These are phyloP conservation scores for Poteriospumella lacustris DNA, from an alignment of 108 stramenopile genomes.

Conservation along the genomic window DNA sequence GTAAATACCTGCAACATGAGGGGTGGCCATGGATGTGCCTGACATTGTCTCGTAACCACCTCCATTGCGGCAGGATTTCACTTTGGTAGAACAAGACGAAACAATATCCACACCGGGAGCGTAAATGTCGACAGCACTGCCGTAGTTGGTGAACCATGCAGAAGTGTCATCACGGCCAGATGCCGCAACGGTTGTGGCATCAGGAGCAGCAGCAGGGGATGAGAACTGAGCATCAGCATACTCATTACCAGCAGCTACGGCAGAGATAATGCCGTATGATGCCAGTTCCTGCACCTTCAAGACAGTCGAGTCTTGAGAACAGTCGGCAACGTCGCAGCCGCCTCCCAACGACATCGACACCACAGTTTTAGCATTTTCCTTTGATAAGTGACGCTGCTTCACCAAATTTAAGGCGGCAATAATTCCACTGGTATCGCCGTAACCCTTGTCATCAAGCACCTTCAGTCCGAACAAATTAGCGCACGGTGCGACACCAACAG, in stretches of 20 bases:
- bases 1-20: conserved; percentile 58
- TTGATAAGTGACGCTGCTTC: neutral
- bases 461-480: neutral
- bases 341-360: neutral
- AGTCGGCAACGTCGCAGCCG: neutral
- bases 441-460: neutral
- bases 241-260: conserved; percentile 20
- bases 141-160: conserved; percentile 2
- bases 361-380: neutral
- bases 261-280: neutral
- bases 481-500: conserved; percentile 5
- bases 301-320: neutral
- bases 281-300: neutral
- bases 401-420: neutral
- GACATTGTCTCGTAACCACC: conserved; percentile 39
- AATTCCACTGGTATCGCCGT: neutral
- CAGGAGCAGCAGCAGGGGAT: neutral
- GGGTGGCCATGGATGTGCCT: conserved; percentile 68
- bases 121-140: conserved; percentile 14
- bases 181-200: neutral
- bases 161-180: neutral
- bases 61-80: neutral
- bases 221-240: neutral
- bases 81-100: neutral
- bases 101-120: neutral